These are phyloP conservation scores for Penicillium waksmanii DNA, from an alignment of 495 filamentous ascomycete genomes.

Conservation along the genomic window DNA sequence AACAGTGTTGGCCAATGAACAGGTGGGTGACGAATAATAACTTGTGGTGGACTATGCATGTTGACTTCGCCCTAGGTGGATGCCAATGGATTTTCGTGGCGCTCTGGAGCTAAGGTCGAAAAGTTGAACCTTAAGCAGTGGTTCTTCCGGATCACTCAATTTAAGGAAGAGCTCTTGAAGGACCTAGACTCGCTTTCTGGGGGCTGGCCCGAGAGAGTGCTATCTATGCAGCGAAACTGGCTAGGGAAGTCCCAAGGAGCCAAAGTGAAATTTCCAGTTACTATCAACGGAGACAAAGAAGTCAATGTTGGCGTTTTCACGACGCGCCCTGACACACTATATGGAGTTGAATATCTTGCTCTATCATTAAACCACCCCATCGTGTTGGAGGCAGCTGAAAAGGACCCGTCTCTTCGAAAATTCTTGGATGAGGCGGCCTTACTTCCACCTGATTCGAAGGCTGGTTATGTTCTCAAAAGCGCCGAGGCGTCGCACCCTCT, in stretches of 20 bases:
- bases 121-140: slow-evolving; percentile 81
- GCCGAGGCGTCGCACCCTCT: slow-evolving; percentile 70
- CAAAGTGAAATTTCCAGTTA: slow-evolving; percentile 68
- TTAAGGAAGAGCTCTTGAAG: slow-evolving; percentile 71
- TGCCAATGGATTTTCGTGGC: slow-evolving; percentile 80
- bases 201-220: slow-evolving; percentile 78
- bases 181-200: slow-evolving; percentile 69
- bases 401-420: slow-evolving; percentile 60
- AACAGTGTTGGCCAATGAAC: slow-evolving; percentile 89
- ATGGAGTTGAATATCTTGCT: slow-evolving; percentile 82
- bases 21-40: slow-evolving; percentile 34
- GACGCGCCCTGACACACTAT: slow-evolving; percentile 80
- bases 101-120: slow-evolving; percentile 84
- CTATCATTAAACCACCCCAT: slow-evolving; percentile 74
- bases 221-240: slow-evolving; percentile 88
- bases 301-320: slow-evolving; percentile 75
- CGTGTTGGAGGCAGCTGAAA: slow-evolving; percentile 62
- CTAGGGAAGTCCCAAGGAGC: slow-evolving; percentile 77
- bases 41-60: background rate
- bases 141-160: slow-evolving; percentile 85
- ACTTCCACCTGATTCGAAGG: slow-evolving; percentile 71
- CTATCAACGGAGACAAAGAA: slow-evolving; percentile 31
- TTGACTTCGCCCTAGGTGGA: slow-evolving; percentile 55
- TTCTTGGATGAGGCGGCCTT: slow-evolving; percentile 68
- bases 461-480: slow-evolving; percentile 66